These are phyloP conservation scores for Elsinoe batatas DNA, from an alignment of 2,329 filamentous ascomycete species.

Conservation along the genomic window DNA sequence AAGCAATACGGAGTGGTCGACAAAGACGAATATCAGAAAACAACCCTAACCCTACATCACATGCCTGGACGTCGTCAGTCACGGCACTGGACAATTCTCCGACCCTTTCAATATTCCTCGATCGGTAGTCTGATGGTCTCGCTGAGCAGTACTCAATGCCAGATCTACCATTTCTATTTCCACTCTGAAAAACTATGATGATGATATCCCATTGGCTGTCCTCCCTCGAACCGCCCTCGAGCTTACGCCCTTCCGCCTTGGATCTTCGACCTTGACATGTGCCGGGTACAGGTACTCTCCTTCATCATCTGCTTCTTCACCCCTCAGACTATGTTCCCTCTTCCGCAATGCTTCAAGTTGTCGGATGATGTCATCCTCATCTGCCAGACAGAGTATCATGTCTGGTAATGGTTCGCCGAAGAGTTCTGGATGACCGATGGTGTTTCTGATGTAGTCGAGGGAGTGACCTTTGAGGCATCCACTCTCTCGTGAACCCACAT, in stretches of 20 bases:
- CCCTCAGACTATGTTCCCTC: not conserved
- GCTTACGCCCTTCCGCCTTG: not conserved
- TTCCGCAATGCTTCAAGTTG: not conserved
- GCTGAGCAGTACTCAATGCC: no score
- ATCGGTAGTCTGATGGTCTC: no score
- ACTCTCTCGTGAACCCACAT: not conserved
- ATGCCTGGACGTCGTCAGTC: no score
- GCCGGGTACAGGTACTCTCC: not conserved
- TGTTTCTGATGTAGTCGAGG: not conserved
- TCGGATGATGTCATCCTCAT: not conserved
- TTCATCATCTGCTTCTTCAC: not conserved
- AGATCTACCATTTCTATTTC: no score
- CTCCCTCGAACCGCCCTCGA: not conserved
- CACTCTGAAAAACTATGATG: no score
- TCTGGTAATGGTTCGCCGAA: not conserved
- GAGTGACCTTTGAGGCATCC: not conserved
- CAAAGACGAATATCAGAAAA: no score
- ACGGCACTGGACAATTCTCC: no score
- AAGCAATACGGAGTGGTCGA: not conserved
- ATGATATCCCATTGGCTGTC: no score
- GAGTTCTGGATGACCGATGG: not conserved
- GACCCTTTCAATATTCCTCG: no score
- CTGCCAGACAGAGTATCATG: not conserved
- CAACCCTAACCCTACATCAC: no score
- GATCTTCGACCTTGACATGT: not conserved